Evolutionary conservation across 2,329 filamentous ascomycete genomes (phyloP).

Genomic region (Trichophyton benhamiae): DNA sequence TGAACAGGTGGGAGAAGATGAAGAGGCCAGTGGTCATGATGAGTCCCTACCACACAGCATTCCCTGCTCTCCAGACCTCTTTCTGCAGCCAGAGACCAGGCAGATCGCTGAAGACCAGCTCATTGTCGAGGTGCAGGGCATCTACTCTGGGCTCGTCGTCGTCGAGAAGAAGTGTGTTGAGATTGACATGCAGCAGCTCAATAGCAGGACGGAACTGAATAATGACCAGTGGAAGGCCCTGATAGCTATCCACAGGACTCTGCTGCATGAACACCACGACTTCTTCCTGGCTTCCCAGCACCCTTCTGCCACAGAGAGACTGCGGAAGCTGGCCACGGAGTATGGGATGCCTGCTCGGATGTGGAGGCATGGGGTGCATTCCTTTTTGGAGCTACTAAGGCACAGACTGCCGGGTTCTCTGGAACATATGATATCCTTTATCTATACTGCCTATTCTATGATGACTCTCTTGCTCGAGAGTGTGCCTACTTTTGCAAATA

Average conservation of each 20-base stretch:
- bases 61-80: background rate
- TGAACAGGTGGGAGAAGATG: no score
- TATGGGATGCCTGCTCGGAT: slow-evolving; percentile 87
- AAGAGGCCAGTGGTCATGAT: background rate
- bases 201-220: slow-evolving; percentile 40
- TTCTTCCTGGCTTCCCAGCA: slow-evolving; percentile 83
- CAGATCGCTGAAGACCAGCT: slow-evolving; percentile 68
- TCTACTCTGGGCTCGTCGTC: slow-evolving; percentile 68
- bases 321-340: slow-evolving; percentile 52
- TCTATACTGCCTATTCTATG: slow-evolving; percentile 81
- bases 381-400: slow-evolving; percentile 64
- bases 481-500: slow-evolving; percentile 68
- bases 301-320: slow-evolving; percentile 56
- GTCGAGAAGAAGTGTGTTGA: slow-evolving; percentile 82
- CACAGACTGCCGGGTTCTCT: slow-evolving; percentile 62
- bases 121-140: slow-evolving; percentile 53
- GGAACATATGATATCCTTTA: slow-evolving; percentile 84
- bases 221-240: slow-evolving; percentile 72
- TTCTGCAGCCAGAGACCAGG: slow-evolving; percentile 47
- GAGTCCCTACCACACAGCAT: background rate
- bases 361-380: slow-evolving; percentile 89
- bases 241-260: slow-evolving; percentile 66
- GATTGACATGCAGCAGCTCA: slow-evolving; percentile 54
- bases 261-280: slow-evolving; percentile 72
- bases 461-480: slow-evolving; percentile 80